Percentiles rank a stretch among this genome's conserved stretches.
Conservation (phyloP, 257 asterid genomes). For the Cynanchum wilfordii region DNA sequence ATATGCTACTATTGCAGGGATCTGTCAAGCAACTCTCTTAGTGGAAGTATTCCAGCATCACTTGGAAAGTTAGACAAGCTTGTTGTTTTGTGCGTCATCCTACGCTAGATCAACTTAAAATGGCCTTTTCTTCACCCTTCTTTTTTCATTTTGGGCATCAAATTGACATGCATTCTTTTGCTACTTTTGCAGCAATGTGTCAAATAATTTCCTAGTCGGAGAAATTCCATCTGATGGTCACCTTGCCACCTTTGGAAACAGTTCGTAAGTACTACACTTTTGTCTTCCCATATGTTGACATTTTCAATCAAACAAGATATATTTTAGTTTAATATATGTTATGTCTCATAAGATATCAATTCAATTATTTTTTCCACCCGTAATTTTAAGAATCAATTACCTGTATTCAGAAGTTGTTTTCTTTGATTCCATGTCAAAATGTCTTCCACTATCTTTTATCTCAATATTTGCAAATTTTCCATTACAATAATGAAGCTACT, state of each 20-base stretch:
- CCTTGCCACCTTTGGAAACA: constrained; percentile 61
- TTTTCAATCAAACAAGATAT: not conserved
- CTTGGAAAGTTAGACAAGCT: constrained; percentile 84
- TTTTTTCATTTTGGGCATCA: constrained; percentile 16
- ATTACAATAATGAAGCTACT: not conserved
- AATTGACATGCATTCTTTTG: constrained; percentile 19
- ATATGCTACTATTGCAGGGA: constrained; percentile 54
- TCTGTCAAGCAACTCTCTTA: constrained; percentile 92
- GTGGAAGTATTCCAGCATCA: constrained; percentile 87
- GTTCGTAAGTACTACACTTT: constrained; percentile 58
- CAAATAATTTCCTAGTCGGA: constrained; percentile 91
- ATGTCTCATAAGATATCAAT: not conserved
- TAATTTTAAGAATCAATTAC: not conserved
- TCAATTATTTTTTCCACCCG: not conserved
- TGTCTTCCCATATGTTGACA: not conserved
- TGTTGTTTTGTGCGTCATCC: constrained; percentile 58
- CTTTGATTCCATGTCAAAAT: not conserved
- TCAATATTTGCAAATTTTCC: not conserved
- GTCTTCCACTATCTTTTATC: not conserved
- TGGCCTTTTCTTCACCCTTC: constrained; percentile 2
- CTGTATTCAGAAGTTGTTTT: not conserved
- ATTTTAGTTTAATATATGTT: not conserved
- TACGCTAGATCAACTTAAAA: constrained; percentile 9
- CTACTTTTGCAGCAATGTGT: constrained; percentile 70
- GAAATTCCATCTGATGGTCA: constrained; percentile 78